Evolutionary conservation across 192 early-diverging fungal genomes (phyloP).

Genomic region (Coemansia guatemalensis): DNA sequence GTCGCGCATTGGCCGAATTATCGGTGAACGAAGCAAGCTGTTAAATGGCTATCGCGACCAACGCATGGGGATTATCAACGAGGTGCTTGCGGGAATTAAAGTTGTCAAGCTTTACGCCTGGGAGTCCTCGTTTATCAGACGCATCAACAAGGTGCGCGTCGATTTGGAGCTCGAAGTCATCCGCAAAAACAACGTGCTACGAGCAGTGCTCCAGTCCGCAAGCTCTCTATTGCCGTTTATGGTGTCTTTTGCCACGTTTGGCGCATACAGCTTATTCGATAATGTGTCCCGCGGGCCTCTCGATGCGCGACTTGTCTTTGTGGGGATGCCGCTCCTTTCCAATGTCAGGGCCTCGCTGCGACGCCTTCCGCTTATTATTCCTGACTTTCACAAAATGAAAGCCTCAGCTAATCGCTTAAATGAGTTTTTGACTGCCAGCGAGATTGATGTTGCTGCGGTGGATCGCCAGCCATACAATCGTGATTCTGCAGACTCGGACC

Average conservation of each 20-base stretch:
- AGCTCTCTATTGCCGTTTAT: slow-evolving; percentile 87
- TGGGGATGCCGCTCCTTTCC: slow-evolving; percentile 89
- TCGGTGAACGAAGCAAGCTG: slow-evolving; percentile 68
- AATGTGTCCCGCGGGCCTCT: slow-evolving; percentile 55
- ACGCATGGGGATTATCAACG: slow-evolving; percentile 75
- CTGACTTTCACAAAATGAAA: not conserved
- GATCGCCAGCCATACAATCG: too few species aligned
- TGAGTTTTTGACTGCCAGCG: too few species aligned
- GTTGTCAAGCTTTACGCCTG: slow-evolving; percentile 98
- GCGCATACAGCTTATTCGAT: slow-evolving; percentile 67
- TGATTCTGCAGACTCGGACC: too few species aligned
- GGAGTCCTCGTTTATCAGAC: slow-evolving; percentile 77
- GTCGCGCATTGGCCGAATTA: slow-evolving; percentile 60
- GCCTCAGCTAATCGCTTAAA: too few species aligned
- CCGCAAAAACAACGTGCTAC: slow-evolving; percentile 69
- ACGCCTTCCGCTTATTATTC: slow-evolving; percentile 83
- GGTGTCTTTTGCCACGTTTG: slow-evolving; percentile 85
- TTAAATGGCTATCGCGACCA: slow-evolving; percentile 87
- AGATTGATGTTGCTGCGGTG: too few species aligned
- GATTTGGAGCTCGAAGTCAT: slow-evolving; percentile 76
- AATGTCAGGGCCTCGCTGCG: too few species aligned
- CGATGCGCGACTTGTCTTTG: slow-evolving; percentile 74
- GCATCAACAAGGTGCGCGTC: slow-evolving; percentile 63
- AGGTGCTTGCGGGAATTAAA: slow-evolving; percentile 86
- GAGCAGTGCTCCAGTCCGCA: slow-evolving; percentile 69